Conservation (phyloP, 306 rosid species). For the Lablab purpureus region DNA sequence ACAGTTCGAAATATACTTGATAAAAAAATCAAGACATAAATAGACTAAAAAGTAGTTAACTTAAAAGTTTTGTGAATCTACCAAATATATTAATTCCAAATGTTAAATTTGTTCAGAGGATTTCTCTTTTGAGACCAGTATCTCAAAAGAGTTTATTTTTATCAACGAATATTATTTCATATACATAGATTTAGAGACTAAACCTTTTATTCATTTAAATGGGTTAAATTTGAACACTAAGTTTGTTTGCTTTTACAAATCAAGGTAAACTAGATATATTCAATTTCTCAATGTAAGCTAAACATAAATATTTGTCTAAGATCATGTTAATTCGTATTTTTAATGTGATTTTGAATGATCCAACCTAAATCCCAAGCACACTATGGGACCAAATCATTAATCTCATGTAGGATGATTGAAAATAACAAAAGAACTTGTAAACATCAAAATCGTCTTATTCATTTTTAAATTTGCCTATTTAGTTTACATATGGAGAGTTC, state of each 20-base stretch:
- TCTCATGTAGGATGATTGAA: conserved; percentile 23
- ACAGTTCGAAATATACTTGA: neutral
- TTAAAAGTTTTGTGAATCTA: too few species aligned
- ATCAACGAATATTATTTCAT: too few species aligned
- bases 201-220: too few species aligned
- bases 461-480: conserved; percentile 19
- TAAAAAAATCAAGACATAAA: too few species aligned
- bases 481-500: conserved; percentile 43
- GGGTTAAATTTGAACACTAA: too few species aligned
- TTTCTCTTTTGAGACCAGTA: too few species aligned
- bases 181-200: too few species aligned
- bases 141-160: too few species aligned
- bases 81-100: too few species aligned
- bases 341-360: neutral
- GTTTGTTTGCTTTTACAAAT: too few species aligned
- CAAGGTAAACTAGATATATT: neutral
- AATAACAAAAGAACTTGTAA: conserved; percentile 2
- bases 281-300: neutral
- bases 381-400: conserved; percentile 9
- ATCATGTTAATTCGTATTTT: neutral
- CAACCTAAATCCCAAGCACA: neutral
- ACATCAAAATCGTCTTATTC: conserved; percentile 39
- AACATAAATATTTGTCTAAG: neutral
- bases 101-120: too few species aligned
- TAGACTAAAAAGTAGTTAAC: neutral